Conservation (phyloP, 495 filamentous ascomycete species). For the Apodospora peruviana region DNA sequence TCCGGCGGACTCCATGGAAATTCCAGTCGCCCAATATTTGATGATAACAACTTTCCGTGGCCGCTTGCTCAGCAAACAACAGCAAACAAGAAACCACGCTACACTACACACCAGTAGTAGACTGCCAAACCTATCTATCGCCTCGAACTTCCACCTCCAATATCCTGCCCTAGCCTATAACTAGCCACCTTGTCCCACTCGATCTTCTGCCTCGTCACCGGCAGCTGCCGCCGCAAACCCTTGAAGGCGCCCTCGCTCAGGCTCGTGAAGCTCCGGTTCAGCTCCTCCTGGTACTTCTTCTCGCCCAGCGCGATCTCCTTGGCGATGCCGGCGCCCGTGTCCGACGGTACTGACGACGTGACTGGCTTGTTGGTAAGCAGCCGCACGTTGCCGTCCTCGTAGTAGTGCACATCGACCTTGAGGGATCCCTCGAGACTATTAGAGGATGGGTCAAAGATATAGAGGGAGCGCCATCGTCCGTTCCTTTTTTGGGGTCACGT, state of each 20-base stretch:
- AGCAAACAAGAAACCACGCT: no score
- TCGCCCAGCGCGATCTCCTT: conserved; percentile 72
- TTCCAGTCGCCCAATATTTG: no score
- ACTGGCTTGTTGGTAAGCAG: conserved; percentile 79
- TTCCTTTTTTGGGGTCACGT: conserved; percentile 55
- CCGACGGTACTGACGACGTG: conserved; percentile 48
- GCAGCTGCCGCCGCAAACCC: conserved; percentile 82
- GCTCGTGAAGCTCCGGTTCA: conserved; percentile 82
- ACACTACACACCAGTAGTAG: no score
- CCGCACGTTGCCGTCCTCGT: conserved; percentile 97
- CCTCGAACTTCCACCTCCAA: conserved; percentile 50
- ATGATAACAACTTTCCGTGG: no score
- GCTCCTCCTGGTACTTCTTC: conserved; percentile 91
- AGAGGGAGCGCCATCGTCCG: conserved; percentile 88
- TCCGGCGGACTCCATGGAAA: no score
- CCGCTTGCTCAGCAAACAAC: no score
- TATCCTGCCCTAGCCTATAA: conserved; percentile 76
- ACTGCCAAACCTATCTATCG: no score
- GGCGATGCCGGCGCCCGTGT: conserved; percentile 61
- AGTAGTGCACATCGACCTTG: conserved; percentile 95
- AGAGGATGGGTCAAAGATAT: conserved; percentile 65
- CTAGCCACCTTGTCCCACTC: conserved; percentile 99
- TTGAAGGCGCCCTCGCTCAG: conserved; percentile 95
- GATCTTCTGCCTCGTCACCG: conserved; percentile 95
- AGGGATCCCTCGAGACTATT: conserved; percentile 59